Conservation (phyloP, 805 yeast species). For the Starmerella lactis-condensi region DNA sequence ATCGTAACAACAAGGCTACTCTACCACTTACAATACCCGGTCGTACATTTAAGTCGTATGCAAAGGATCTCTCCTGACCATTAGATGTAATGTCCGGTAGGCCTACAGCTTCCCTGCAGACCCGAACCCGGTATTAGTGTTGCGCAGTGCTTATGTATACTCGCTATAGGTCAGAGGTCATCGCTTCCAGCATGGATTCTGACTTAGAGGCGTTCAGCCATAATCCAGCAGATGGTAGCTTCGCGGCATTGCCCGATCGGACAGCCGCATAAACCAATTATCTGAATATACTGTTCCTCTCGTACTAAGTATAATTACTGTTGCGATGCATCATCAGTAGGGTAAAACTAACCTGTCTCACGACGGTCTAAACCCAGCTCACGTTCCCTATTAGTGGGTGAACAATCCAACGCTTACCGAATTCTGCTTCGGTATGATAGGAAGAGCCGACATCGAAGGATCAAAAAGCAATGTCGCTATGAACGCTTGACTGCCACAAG, state of each 20-base stretch:
- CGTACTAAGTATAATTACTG: slow-evolving; percentile 18
- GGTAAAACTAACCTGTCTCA: slow-evolving; percentile 31
- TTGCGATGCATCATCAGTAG: slow-evolving; percentile 23
- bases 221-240: slow-evolving; percentile 31
- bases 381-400: slow-evolving; percentile 33
- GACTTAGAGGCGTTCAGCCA: slow-evolving; percentile 34
- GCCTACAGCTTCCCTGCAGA: slow-evolving; percentile 7
- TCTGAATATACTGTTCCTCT: slow-evolving; percentile 33
- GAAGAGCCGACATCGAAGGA: slow-evolving; percentile 34
- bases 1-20: slow-evolving; percentile 38
- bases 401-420: slow-evolving; percentile 31
- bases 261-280: slow-evolving; percentile 31
- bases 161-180: slow-evolving; percentile 29
- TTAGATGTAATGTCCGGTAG: slow-evolving; percentile 6
- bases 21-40: slow-evolving; percentile 34
- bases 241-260: slow-evolving; percentile 32
- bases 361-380: slow-evolving; percentile 30
- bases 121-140: slow-evolving; percentile 7
- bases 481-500: slow-evolving; percentile 34
- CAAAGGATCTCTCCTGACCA: slow-evolving; percentile 30
- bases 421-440: slow-evolving; percentile 35
- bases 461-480: slow-evolving; percentile 32
- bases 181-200: slow-evolving; percentile 38
- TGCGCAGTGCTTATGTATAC: slow-evolving; percentile 24
- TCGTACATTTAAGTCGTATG: slow-evolving; percentile 31